Evolutionary conservation across 495 filamentous ascomycete species (phyloP).

Genomic region (Lineolata rhizophorae): DNA sequence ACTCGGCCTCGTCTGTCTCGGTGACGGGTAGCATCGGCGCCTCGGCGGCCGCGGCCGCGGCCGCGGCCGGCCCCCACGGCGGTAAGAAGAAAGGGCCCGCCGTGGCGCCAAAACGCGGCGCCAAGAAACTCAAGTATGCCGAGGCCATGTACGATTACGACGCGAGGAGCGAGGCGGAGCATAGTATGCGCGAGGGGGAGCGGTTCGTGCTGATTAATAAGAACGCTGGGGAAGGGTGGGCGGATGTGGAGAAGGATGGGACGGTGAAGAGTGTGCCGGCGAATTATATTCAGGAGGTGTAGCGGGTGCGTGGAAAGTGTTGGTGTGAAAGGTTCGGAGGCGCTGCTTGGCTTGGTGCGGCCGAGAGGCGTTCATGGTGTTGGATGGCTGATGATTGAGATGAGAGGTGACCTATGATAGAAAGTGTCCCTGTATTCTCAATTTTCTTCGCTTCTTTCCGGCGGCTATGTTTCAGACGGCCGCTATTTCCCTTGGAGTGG

Average conservation of each 20-base stretch:
- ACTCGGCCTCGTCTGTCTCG: constrained; percentile 59
- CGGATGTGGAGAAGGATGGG: constrained; percentile 84
- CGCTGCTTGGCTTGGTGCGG: no score
- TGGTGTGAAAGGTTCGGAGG: no score
- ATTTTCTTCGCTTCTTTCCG: no score
- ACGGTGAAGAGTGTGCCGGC: constrained; percentile 80
- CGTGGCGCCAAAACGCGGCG: constrained; percentile 76
- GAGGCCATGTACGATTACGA: constrained; percentile 85
- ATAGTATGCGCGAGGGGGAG: constrained; percentile 78
- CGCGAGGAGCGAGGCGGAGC: constrained; percentile 67
- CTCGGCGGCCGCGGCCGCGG: constrained; percentile 11
- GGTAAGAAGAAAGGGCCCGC: constrained; percentile 77
- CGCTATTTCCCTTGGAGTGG: no score
- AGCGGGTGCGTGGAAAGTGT: no score
- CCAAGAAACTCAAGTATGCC: constrained; percentile 87
- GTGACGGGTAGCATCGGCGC: not conserved
- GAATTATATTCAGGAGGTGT: constrained; percentile 75
- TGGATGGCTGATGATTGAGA: no score
- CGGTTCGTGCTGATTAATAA: constrained; percentile 68
- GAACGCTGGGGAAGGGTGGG: constrained; percentile 87
- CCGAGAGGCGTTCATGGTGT: no score
- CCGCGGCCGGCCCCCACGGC: constrained; percentile 11
- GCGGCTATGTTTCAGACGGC: no score
- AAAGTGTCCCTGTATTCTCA: no score
- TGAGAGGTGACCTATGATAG: no score